Evolutionary conservation across 805 yeast species (phyloP).

Genomic region (Wickerhamiella alocasiicola): DNA sequence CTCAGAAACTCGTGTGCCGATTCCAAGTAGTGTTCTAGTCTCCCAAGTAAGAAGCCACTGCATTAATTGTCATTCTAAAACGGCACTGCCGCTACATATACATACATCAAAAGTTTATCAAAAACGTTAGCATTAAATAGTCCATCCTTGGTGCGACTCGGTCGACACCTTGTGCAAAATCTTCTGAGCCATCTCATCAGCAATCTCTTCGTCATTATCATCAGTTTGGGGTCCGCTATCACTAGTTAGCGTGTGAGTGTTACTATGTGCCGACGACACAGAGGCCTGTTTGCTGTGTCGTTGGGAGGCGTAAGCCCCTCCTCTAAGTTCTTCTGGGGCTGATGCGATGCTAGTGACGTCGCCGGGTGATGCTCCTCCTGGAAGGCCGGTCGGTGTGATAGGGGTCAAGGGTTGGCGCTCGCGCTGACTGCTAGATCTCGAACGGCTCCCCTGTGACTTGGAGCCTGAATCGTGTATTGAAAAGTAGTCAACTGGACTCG

Average conservation of each 20-base stretch:
- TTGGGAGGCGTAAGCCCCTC: too few relatives aligned
- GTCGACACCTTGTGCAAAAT: constrained; percentile 24
- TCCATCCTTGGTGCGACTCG: constrained; percentile 10
- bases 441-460: background rate
- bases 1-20: too few relatives aligned
- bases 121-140: constrained; percentile 5
- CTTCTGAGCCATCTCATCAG: constrained; percentile 28
- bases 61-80: too few relatives aligned
- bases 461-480: background rate
- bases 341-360: background rate
- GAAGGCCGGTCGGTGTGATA: constrained; percentile 6
- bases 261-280: too few relatives aligned
- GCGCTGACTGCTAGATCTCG: constrained; percentile 3
- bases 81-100: too few relatives aligned
- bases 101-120: background rate
- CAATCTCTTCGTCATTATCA: constrained; percentile 26
- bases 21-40: too few relatives aligned
- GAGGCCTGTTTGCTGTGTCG: background rate
- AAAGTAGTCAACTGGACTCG: constrained; percentile 3
- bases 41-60: too few relatives aligned
- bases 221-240: background rate
- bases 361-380: background rate
- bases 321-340: too few relatives aligned
- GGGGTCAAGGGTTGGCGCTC: constrained; percentile 5
- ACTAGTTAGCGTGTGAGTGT: too few relatives aligned